Base-by-base conservation (phyloP, 1,139 yeast genomes). In the Kurtzmaniella quercitrusa region DNA sequence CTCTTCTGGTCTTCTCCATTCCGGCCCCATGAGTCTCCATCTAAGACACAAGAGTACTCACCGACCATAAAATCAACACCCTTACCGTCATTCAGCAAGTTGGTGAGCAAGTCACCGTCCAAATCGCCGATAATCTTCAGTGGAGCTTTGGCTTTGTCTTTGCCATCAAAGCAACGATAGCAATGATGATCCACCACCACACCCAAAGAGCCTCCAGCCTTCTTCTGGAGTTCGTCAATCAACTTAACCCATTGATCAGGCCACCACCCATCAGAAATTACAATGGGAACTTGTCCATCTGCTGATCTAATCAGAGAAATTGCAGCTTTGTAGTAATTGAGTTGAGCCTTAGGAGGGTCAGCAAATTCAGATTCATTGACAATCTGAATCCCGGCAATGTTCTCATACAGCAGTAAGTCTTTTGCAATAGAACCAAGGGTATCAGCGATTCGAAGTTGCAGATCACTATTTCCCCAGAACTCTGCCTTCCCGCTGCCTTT, bases 211-310 rank as follows among this genome's bases (percentile, higher is more conserved):
- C 50, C 50, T 5, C 58, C 58, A 29, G 65, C 62, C 33, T 70
- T 68, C 19, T 64, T 55, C 38, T 75, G 75, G 15, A 61, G 56
- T 7, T 64, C 59, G 47, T 71, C 72, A 5, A 88, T 65, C 83
- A 88, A 87, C 45, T 81, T 70, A 16, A 76, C 82, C 90, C 93
- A 88, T 56, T 79, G 87, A 48, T 77, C 77, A 3, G 94, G 77
- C 82, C 90, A 84, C 98, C 98, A 93, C 3, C 96, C 96, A 59
- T 93, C 98, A 2, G 96, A 87, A 41, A 93, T 85, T 15, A 86
- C 67, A 8, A 93, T 70, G 0, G 96, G 96, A 25, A 89, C 63
- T 3, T 65, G 65, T 0, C 59, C 44, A 55, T 88, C 85, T 10
- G 70, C 68, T 21, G 65, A 61, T 37, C 94, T 72, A 39, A 91